Conservation (phyloP, 2,329 filamentous ascomycete species). For the Pseudogymnoascus sp. region DNA sequence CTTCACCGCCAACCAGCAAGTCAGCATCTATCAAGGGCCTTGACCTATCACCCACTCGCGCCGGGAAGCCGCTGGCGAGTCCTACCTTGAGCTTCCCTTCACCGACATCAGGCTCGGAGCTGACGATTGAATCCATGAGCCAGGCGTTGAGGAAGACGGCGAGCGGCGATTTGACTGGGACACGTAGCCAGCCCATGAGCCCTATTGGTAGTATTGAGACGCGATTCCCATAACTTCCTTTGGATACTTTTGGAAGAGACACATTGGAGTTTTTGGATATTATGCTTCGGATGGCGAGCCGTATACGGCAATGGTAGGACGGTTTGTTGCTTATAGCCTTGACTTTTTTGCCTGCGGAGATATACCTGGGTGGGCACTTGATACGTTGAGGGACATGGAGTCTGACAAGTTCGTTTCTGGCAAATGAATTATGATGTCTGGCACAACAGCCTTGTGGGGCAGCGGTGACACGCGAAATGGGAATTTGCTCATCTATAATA, state of each 20-base stretch:
- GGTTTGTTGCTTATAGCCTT: neutral
- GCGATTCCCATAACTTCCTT: neutral
- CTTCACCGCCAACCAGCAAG: constrained; percentile 70
- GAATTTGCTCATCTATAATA: neutral
- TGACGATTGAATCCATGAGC: constrained; percentile 89
- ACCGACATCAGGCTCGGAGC: constrained; percentile 51
- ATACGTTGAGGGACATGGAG: neutral
- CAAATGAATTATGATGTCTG: constrained; percentile 7
- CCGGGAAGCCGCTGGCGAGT: constrained; percentile 52
- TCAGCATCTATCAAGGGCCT: constrained; percentile 65
- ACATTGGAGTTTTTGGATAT: neutral
- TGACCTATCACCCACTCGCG: constrained; percentile 58
- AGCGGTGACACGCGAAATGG: constrained; percentile 2
- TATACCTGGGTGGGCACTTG: constrained; percentile 5
- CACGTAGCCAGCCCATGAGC: constrained; percentile 51
- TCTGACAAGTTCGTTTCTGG: constrained; percentile 5
- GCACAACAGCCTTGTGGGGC: constrained; percentile 8
- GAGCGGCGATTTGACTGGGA: constrained; percentile 64
- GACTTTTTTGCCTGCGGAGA: neutral
- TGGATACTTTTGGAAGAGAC: neutral
- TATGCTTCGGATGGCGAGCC: constrained; percentile 2
- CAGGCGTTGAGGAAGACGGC: constrained; percentile 80
- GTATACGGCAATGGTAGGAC: neutral
- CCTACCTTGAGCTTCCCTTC: constrained; percentile 51
- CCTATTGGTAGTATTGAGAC: constrained; percentile 38